Evolutionary conservation across 768 basidiomycete genomes (phyloP), one percentile per base, ranked within the genome.

Genomic region (Hericium coralloides): DNA sequence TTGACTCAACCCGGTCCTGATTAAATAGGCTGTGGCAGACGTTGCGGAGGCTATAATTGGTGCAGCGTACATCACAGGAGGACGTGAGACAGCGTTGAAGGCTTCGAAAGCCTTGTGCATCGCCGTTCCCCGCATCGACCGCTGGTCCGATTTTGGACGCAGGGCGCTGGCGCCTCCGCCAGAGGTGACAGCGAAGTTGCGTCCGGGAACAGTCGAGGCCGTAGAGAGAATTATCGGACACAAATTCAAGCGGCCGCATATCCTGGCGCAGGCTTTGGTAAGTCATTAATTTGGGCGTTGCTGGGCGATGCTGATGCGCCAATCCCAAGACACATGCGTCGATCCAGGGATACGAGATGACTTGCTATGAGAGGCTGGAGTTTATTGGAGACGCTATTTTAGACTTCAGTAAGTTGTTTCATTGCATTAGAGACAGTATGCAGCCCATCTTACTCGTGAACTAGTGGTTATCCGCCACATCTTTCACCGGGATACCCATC

Each of bases 331-430:
- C 85, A 0, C 89, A 90, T 66, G 71, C 79, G 2, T 85, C 86
- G 0, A 72, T 79, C 37, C 77, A 79, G 59, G 78, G 77, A 3
- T 75, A 73, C 56, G 80, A 84, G 56, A 72, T 76, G 38, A 79
- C 76, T 14, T 79, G 79, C 17, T 87, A 88, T 64, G 87, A 91
- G 64, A 76, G 87, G 57, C 76, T 93, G 38, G 90, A 92, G 67
- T 94, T 92, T 66, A 74, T 92, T 41, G 92, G 92, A 12, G 92
- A 94, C 70, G 89, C 88, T 1, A 80, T 94, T 52, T 77, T 94
- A 23, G 92, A 93, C 68, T 87, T 90, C 57, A 69, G 91, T 92
- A 64, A 55, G 88, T 73, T 12, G 20, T 31, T 10, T 12, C 22
- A 26, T 43, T 49, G 53, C 50, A 31, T 56, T 26, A 31, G 31